These are phyloP conservation scores for Leptomonas pyrrhocoris DNA, from an alignment of 208 protist genomes.

Conservation along the genomic window DNA sequence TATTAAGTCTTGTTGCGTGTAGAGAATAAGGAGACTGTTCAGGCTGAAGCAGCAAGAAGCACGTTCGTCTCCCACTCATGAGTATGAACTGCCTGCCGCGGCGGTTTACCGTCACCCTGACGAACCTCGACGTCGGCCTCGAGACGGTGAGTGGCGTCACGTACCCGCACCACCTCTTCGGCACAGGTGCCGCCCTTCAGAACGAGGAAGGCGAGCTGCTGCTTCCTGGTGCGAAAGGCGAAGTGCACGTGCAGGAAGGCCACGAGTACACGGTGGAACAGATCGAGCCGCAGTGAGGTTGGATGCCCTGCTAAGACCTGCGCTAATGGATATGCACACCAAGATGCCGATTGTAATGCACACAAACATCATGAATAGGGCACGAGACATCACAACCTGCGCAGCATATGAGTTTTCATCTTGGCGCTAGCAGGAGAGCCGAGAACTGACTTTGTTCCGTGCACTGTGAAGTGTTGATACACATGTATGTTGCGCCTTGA, in stretches of 20 bases:
- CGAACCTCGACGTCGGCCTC: slow-evolving; percentile 45
- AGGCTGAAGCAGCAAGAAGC: too few relatives aligned
- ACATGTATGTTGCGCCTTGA: too few relatives aligned
- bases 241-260: slow-evolving; percentile 44
- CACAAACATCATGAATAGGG: too few relatives aligned
- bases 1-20: too few relatives aligned
- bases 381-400: too few relatives aligned
- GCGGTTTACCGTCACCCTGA: slow-evolving; percentile 17
- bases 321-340: too few relatives aligned
- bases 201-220: slow-evolving; percentile 39
- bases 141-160: slow-evolving; percentile 55
- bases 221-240: slow-evolving; percentile 53
- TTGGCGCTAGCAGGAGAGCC: too few relatives aligned
- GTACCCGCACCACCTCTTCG: slow-evolving; percentile 75
- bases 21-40: too few relatives aligned
- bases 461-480: too few relatives aligned
- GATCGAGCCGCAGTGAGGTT: slow-evolving; percentile 6
- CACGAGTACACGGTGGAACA: slow-evolving; percentile 40
- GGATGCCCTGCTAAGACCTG: neutral
- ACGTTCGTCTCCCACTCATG: neutral
- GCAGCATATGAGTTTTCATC: too few relatives aligned
- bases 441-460: too few relatives aligned
- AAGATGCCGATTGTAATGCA: too few relatives aligned
- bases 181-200: slow-evolving; percentile 38
- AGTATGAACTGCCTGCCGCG: neutral